A percentile compares a stretch with the other conserved stretches of the same genome.
These are phyloP conservation scores for Saturnispora sekii DNA, from an alignment of 805 yeast species.

Conservation along the genomic window DNA sequence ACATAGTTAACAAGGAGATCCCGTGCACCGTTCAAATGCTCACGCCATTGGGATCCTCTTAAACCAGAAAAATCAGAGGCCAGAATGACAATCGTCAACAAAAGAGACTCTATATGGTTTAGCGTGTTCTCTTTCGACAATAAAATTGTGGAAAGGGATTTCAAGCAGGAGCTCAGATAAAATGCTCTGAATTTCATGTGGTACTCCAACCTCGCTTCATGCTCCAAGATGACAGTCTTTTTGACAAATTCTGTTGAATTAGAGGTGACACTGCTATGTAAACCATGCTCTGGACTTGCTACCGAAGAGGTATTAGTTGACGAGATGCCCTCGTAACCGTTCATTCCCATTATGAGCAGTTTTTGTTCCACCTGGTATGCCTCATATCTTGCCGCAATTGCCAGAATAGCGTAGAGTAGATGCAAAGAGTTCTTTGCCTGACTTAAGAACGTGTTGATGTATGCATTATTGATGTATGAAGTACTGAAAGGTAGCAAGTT, in stretches of 20 bases:
- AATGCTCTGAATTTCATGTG: constrained; percentile 52
- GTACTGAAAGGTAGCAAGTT: constrained; percentile 30
- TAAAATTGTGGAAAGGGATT: constrained; percentile 44
- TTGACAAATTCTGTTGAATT: background rate
- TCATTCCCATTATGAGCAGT: background rate
- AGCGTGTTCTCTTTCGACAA: constrained; percentile 31
- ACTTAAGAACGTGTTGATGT: constrained; percentile 24
- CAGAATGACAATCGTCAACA: constrained; percentile 56
- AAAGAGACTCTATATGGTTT: constrained; percentile 57
- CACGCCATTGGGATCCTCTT: constrained; percentile 53
- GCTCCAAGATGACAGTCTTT: constrained; percentile 7
- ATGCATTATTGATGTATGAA: constrained; percentile 25
- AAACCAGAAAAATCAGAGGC: constrained; percentile 58
- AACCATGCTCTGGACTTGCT: background rate
- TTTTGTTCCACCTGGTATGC: constrained; percentile 22
- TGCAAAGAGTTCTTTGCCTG: constrained; percentile 44
- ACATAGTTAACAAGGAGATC: constrained; percentile 44
- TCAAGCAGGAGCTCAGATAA: constrained; percentile 57
- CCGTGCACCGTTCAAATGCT: constrained; percentile 60
- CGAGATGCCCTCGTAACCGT: background rate
- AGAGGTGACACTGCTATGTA: background rate
- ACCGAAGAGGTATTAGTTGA: background rate
- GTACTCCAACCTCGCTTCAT: constrained; percentile 24
- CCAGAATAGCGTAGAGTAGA: constrained; percentile 57
- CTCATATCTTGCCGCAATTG: constrained; percentile 58